These are phyloP conservation scores for Starmerella gropengiesseri DNA, from an alignment of 805 yeast genomes.

Conservation along the genomic window DNA sequence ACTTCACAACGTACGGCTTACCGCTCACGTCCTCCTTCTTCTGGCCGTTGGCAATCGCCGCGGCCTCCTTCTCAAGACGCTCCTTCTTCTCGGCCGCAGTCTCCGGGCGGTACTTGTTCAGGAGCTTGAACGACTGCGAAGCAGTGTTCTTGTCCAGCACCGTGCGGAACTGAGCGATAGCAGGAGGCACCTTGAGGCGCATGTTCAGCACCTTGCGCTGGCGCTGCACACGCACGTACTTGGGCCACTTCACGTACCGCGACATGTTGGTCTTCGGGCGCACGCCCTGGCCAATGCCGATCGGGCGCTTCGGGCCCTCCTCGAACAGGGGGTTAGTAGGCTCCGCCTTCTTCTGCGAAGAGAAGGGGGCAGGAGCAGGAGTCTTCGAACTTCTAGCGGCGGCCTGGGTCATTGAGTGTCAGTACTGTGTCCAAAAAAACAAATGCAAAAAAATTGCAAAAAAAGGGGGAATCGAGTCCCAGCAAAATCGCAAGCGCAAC, in stretches of 20 bases:
- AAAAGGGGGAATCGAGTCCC: slow-evolving; percentile 15
- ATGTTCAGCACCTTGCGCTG: slow-evolving; percentile 91
- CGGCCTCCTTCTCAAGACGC: slow-evolving; percentile 95
- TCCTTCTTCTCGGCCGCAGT: slow-evolving; percentile 95
- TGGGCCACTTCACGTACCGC: slow-evolving; percentile 99
- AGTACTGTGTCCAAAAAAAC: slow-evolving; percentile 21
- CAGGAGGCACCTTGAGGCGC: slow-evolving; percentile 99
- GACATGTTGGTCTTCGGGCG: slow-evolving; percentile 94
- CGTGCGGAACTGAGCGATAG: slow-evolving; percentile 92
- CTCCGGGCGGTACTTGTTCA: slow-evolving; percentile 99
- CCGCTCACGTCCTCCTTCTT: slow-evolving; percentile 91
- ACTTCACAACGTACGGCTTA: slow-evolving; percentile 94
- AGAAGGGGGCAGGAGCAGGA: slow-evolving; percentile 64
- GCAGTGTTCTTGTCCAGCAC: slow-evolving; percentile 98
- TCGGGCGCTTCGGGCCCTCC: slow-evolving; percentile 72
- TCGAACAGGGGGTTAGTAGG: slow-evolving; percentile 63
- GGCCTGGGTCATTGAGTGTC: slow-evolving; percentile 29
- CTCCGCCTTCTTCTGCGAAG: slow-evolving; percentile 40
- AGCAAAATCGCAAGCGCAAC: no score
- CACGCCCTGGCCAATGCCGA: slow-evolving; percentile 91
- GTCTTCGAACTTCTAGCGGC: slow-evolving; percentile 82
- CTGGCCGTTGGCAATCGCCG: slow-evolving; percentile 97
- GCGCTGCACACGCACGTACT: slow-evolving; percentile 95
- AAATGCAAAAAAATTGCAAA: slow-evolving; percentile 1
- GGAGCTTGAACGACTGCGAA: slow-evolving; percentile 88